These are phyloP conservation scores for Coemansia furcata DNA, from an alignment of 192 early-diverging fungal genomes.

Conservation along the genomic window DNA sequence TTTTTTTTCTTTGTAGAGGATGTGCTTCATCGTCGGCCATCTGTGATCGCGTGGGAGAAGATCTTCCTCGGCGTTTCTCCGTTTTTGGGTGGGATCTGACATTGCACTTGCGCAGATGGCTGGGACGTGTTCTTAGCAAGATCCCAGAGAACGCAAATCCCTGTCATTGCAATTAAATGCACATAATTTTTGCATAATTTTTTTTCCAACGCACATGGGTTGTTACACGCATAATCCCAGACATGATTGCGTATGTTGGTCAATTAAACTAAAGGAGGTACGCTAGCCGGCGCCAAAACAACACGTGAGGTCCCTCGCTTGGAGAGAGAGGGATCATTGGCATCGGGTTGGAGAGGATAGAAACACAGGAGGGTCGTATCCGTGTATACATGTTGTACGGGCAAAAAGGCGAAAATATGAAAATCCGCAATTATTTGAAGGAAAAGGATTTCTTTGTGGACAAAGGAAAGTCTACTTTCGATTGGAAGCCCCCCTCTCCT, in stretches of 20 bases:
- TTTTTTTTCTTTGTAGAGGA: not conserved
- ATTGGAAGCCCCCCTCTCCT: not conserved
- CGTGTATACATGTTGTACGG: not conserved
- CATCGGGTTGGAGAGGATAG: not conserved
- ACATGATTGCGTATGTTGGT: not conserved
- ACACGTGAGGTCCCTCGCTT: not conserved
- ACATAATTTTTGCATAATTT: not conserved
- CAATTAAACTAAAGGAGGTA: not conserved
- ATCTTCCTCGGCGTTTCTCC: not conserved
- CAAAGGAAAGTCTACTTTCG: slow-evolving; percentile 7
- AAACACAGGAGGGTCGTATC: not conserved
- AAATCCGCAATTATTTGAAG: not conserved
- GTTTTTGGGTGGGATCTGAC: not conserved
- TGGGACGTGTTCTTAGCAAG: not conserved
- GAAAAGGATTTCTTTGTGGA: not conserved
- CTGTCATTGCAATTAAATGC: not conserved
- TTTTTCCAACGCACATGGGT: not conserved
- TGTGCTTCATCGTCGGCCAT: not conserved
- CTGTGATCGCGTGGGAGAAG: not conserved
- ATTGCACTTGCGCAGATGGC: not conserved
- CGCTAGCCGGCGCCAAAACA: not conserved
- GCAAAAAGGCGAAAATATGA: not conserved
- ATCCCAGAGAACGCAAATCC: not conserved
- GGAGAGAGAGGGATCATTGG: not conserved
- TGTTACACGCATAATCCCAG: not conserved